Conservation (phyloP, 2,329 filamentous ascomycete species). For the Paraphoma sp. region DNA sequence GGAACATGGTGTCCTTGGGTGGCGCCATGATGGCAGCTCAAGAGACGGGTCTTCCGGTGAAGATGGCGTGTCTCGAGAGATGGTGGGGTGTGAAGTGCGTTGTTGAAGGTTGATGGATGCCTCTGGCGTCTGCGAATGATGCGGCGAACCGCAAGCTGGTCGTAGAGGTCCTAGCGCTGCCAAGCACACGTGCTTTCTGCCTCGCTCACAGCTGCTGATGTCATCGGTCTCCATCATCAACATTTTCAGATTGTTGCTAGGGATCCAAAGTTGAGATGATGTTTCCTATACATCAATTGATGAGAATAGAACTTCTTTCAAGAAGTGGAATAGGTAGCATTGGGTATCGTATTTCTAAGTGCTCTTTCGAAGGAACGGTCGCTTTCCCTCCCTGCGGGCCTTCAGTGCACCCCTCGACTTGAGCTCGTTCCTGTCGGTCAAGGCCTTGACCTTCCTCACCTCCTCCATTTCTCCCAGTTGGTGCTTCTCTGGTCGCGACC, state of each 20-base stretch:
- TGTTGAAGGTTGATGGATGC: slow-evolving; percentile 39
- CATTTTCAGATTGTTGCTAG: too few species aligned
- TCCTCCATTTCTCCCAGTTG: neutral
- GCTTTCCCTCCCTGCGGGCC: neutral
- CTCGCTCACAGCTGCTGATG: too few species aligned
- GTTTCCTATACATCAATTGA: too few species aligned
- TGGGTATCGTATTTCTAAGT: too few species aligned
- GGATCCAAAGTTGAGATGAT: too few species aligned
- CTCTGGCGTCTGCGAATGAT: slow-evolving; percentile 31
- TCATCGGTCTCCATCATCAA: too few species aligned
- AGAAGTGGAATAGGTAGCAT: too few species aligned
- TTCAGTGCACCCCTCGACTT: neutral
- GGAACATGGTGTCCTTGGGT: slow-evolving; percentile 90
- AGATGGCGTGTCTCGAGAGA: slow-evolving; percentile 32
- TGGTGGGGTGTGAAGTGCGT: slow-evolving; percentile 25
- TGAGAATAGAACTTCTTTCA: too few species aligned
- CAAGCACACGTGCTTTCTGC: slow-evolving; percentile 2
- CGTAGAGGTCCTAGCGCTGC: neutral
- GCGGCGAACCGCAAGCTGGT: slow-evolving; percentile 3
- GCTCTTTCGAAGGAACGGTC: neutral
- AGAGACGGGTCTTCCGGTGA: slow-evolving; percentile 30
- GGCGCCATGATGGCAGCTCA: slow-evolving; percentile 62
- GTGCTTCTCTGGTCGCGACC: neutral
- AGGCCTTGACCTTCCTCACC: neutral
- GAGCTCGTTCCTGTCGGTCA: neutral